A percentile compares a stretch with the other conserved stretches of the same genome.
phyloP scores from a whole-genome alignment of 2,329 filamentous ascomycete genomes.

The Plenodomus lindquistii region DNA sequence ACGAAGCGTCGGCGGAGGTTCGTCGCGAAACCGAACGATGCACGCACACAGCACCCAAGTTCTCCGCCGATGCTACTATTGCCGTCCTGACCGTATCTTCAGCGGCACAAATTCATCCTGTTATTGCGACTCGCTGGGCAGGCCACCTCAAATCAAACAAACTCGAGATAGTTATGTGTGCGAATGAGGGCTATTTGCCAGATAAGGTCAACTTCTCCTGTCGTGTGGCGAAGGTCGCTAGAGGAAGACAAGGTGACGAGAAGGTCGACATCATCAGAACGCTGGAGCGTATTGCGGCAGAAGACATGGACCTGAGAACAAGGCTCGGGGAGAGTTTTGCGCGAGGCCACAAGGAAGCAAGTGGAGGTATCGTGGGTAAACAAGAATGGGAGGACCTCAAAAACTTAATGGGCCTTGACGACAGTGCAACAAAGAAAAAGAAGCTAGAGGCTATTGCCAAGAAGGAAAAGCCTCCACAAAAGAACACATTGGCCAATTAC shows the following conservation, averaged over 20 bases:
- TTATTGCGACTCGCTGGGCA: constrained; percentile 70
- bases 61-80: constrained; percentile 64
- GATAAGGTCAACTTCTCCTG: constrained; percentile 70
- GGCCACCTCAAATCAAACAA: constrained; percentile 61
- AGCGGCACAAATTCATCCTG: constrained; percentile 65
- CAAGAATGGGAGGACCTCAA: constrained; percentile 69
- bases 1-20: constrained; percentile 61
- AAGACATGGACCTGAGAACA: constrained; percentile 44
- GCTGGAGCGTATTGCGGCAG: constrained; percentile 56
- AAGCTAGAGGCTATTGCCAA: constrained; percentile 41
- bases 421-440: constrained; percentile 50
- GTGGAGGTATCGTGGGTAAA: constrained; percentile 64
- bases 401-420: constrained; percentile 61
- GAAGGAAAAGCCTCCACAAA: constrained; percentile 33
- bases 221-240: constrained; percentile 61
- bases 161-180: constrained; percentile 67
- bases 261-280: constrained; percentile 67
- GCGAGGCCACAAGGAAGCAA: constrained; percentile 68
- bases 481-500: constrained; percentile 41
- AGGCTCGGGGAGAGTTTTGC: constrained; percentile 67
- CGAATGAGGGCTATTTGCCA: constrained; percentile 67
- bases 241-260: constrained; percentile 51
- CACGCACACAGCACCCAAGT: constrained; percentile 65
- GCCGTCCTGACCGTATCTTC: constrained; percentile 66
- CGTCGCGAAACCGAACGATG: constrained; percentile 64